A percentile compares a stretch with the other conserved stretches of the same genome.
Evolutionary conservation across 768 basidiomycete genomes (phyloP).

Genomic region (Auricularia cornea): DNA sequence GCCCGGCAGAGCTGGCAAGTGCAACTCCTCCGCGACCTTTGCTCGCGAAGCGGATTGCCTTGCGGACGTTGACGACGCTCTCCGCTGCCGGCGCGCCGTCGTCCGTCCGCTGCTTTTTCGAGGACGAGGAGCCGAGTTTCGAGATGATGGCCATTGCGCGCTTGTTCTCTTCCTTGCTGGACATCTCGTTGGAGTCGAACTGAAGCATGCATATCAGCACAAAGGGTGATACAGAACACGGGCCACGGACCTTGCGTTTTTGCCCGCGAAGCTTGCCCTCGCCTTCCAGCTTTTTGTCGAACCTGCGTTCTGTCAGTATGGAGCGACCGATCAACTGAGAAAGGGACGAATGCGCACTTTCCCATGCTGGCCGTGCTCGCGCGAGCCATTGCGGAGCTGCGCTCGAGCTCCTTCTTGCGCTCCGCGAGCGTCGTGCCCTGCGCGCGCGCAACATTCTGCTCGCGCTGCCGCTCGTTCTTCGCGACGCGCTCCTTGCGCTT

Average conservation of each 20-base stretch:
- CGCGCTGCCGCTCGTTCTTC: slow-evolving; percentile 76
- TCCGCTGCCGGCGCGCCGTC: slow-evolving; percentile 29
- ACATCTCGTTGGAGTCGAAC: slow-evolving; percentile 78
- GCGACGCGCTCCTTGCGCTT: slow-evolving; percentile 72
- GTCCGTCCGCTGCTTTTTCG: slow-evolving; percentile 51
- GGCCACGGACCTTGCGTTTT: slow-evolving; percentile 83
- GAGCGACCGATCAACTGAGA: neutral
- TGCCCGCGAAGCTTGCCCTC: slow-evolving; percentile 83
- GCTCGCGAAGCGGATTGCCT: slow-evolving; percentile 73
- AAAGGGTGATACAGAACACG: too few relatives aligned
- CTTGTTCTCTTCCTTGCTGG: slow-evolving; percentile 59
- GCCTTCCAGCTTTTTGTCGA: slow-evolving; percentile 83
- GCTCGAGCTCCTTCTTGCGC: slow-evolving; percentile 68
- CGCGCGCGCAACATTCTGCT: slow-evolving; percentile 63
- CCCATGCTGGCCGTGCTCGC: slow-evolving; percentile 93
- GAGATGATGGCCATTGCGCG: slow-evolving; percentile 67
- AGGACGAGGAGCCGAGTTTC: slow-evolving; percentile 59
- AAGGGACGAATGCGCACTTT: slow-evolving; percentile 16
- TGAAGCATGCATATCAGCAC: slow-evolving; percentile 20
- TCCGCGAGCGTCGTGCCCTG: slow-evolving; percentile 26
- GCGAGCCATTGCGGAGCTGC: slow-evolving; percentile 65
- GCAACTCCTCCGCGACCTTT: slow-evolving; percentile 59
- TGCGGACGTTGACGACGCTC: slow-evolving; percentile 70
- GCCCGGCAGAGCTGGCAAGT: slow-evolving; percentile 17
- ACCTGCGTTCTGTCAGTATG: slow-evolving; percentile 32